These are phyloP conservation scores for Porogramme epimiltina DNA, from an alignment of 1,284 basidiomycete genomes.

Conservation along the genomic window DNA sequence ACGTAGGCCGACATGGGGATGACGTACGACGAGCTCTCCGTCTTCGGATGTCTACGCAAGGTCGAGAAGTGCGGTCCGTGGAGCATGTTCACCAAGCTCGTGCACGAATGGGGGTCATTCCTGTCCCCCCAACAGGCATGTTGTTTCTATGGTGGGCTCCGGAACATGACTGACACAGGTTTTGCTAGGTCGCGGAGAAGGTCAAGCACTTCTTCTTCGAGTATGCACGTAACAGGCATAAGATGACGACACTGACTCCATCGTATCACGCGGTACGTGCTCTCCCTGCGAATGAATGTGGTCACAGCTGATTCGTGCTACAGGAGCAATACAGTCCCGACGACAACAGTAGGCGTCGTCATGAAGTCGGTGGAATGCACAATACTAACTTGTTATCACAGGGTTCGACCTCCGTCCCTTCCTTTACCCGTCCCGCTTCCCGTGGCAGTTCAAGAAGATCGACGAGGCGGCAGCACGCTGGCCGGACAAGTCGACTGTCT, in stretches of 20 bases:
- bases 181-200: slow-evolving; percentile 86
- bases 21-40: slow-evolving; percentile 97
- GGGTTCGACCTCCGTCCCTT: slow-evolving; percentile 97
- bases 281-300: too few relatives aligned
- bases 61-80: slow-evolving; percentile 97
- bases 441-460: slow-evolving; percentile 96
- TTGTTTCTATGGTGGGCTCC: background rate
- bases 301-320: background rate
- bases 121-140: slow-evolving; percentile 79
- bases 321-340: slow-evolving; percentile 96
- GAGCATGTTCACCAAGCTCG: slow-evolving; percentile 93
- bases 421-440: slow-evolving; percentile 92
- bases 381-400: slow-evolving; percentile 31
- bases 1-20: slow-evolving; percentile 94
- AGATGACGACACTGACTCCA: slow-evolving; percentile 99
- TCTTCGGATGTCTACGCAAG: slow-evolving; percentile 93
- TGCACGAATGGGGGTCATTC: slow-evolving; percentile 88
- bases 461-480: slow-evolving; percentile 78
- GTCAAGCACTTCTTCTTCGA: slow-evolving; percentile 98
- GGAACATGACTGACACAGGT: background rate
- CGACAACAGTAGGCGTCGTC: slow-evolving; percentile 79
- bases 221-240: slow-evolving; percentile 95
- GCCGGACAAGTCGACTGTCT: slow-evolving; percentile 63
- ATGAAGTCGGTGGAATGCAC: too few relatives aligned
- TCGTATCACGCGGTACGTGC: slow-evolving; percentile 88